phyloP scores from a whole-genome alignment of 805 yeast genomes.

The Jamesozyma rosinii region DNA sequence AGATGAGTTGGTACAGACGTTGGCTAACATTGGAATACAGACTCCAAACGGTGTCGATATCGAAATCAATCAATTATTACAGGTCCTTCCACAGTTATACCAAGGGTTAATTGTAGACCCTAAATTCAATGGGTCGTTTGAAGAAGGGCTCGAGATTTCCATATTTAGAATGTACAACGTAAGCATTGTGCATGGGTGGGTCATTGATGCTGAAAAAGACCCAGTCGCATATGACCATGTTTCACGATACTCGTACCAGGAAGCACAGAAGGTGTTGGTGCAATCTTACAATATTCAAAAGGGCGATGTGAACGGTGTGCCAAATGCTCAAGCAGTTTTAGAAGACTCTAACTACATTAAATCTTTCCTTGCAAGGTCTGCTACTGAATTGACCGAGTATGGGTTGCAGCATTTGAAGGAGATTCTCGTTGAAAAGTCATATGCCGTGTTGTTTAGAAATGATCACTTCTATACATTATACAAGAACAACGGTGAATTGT shows the following conservation, averaged over 20 bases:
- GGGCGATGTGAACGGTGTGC: conserved; percentile 19
- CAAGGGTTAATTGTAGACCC: conserved; percentile 71
- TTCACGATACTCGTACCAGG: conserved; percentile 44
- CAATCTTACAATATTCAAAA: conserved; percentile 34
- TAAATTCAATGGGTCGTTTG: conserved; percentile 52
- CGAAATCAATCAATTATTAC: conserved; percentile 38
- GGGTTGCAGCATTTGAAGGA: conserved; percentile 48
- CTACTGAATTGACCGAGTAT: conserved; percentile 63
- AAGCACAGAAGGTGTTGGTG: conserved; percentile 48
- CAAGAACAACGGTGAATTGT: conserved; percentile 44
- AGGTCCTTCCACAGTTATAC: conserved; percentile 52
- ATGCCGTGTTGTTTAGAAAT: conserved; percentile 74
- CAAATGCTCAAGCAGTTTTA: conserved; percentile 19
- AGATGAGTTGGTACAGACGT: conserved; percentile 36
- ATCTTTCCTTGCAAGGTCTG: conserved; percentile 49
- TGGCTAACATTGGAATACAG: conserved; percentile 40
- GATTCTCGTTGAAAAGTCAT: conserved; percentile 41
- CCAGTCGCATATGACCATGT: conserved; percentile 31
- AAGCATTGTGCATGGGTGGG: conserved; percentile 78
- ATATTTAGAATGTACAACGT: conserved; percentile 53
- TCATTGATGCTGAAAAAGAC: conserved; percentile 37
- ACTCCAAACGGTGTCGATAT: conserved; percentile 24
- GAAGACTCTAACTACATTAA: conserved; percentile 32
- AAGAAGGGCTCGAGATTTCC: conserved; percentile 42
- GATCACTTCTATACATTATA: conserved; percentile 75